These are phyloP conservation scores for Wickerhamiella allomyrinae DNA, from an alignment of 805 yeast species.

Conservation along the genomic window DNA sequence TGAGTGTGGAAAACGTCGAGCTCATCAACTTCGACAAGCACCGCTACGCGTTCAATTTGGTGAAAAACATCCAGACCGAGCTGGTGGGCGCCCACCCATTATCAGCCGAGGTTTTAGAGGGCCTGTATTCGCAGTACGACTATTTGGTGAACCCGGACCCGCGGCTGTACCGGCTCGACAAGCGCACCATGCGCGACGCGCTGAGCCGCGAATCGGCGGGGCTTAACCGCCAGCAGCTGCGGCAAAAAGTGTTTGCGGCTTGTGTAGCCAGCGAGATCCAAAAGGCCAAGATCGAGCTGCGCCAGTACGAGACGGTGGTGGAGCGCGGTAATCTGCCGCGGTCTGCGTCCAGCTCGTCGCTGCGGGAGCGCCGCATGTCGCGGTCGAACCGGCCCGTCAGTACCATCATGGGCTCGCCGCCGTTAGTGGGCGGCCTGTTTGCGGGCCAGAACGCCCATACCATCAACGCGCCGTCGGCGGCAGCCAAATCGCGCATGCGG, in stretches of 20 bases:
- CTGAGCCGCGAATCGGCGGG: slow-evolving; percentile 33
- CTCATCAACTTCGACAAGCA: slow-evolving; percentile 78
- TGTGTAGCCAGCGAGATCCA: slow-evolving; percentile 37
- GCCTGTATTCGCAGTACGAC: slow-evolving; percentile 7
- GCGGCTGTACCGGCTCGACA: slow-evolving; percentile 19
- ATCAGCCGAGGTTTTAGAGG: slow-evolving; percentile 5
- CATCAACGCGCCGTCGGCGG: slow-evolving; percentile 1
- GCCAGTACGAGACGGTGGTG: slow-evolving; percentile 29
- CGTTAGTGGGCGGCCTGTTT: background rate
- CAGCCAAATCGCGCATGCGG: slow-evolving; percentile 18
- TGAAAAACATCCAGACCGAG: slow-evolving; percentile 32
- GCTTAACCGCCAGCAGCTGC: slow-evolving; percentile 24
- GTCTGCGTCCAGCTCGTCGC: slow-evolving; percentile 3
- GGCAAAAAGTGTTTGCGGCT: slow-evolving; percentile 31
- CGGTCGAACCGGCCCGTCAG: slow-evolving; percentile 5
- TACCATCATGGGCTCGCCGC: slow-evolving; percentile 1
- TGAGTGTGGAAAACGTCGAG: slow-evolving; percentile 46
- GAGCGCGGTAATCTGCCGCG: background rate
- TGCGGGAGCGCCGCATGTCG: slow-evolving; percentile 5
- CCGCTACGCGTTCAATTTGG: slow-evolving; percentile 48
- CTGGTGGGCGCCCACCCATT: slow-evolving; percentile 7
- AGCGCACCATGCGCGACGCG: slow-evolving; percentile 25
- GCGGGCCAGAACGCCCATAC: background rate
- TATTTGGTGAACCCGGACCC: slow-evolving; percentile 23
- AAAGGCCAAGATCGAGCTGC: slow-evolving; percentile 38